phyloP scores from a whole-genome alignment of 768 basidiomycete genomes.

The Tulasnella sp. region DNA sequence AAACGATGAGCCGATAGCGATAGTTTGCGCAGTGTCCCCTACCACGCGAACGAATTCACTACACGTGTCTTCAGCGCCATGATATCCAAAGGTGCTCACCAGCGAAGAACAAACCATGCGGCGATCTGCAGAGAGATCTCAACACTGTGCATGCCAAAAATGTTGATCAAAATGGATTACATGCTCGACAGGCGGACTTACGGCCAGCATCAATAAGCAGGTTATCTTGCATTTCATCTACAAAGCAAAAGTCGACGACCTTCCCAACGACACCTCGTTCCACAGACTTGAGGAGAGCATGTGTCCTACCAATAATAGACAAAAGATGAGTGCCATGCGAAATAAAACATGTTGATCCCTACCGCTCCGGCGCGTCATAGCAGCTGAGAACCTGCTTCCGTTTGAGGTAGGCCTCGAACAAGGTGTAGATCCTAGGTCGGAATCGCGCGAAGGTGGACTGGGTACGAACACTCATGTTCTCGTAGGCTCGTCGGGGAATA shows the following conservation, averaged over 20 bases:
- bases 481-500: constrained; percentile 30
- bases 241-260: constrained; percentile 46
- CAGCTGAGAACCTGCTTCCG: too few species aligned
- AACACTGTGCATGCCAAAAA: background rate
- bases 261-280: background rate
- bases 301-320: background rate
- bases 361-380: too few species aligned
- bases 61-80: too few species aligned
- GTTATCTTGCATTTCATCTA: constrained; percentile 67
- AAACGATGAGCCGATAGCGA: constrained; percentile 4
- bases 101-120: constrained; percentile 12
- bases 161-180: background rate
- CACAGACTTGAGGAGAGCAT: background rate
- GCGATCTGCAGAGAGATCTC: background rate
- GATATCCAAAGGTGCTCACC: background rate
- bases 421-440: constrained; percentile 38
- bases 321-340: background rate
- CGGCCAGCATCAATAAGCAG: constrained; percentile 51
- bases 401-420: constrained; percentile 44
- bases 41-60: too few species aligned
- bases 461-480: constrained; percentile 35
- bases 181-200: constrained; percentile 26
- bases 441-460: constrained; percentile 32
- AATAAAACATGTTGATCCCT: background rate
- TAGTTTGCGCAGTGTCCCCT: constrained; percentile 12